These are phyloP conservation scores for Nicotiana tomentosiformis DNA, from an alignment of 257 asterid species.

Conservation along the genomic window DNA sequence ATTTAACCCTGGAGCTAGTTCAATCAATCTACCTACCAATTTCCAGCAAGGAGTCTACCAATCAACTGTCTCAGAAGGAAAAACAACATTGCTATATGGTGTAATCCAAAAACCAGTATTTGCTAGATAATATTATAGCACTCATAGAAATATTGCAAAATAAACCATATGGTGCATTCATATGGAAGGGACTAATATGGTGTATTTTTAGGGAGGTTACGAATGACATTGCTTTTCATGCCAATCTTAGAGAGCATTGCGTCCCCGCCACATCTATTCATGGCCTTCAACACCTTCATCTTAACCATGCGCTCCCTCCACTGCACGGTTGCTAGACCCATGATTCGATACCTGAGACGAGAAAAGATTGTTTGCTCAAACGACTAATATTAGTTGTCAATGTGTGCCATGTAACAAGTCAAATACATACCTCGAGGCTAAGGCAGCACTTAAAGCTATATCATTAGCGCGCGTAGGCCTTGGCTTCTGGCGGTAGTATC, in stretches of 20 bases:
- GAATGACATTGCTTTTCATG: constrained; percentile 80
- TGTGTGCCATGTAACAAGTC: not conserved
- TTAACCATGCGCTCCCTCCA: constrained; percentile 51
- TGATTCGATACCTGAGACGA: constrained; percentile 58
- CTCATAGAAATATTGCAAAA: not conserved
- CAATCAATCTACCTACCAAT: not conserved
- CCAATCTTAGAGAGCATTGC: constrained; percentile 74
- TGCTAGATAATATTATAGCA: not conserved
- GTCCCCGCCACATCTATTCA: constrained; percentile 60
- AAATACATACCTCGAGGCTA: constrained; percentile 57
- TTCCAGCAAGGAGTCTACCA: not conserved
- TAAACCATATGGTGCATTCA: not conserved
- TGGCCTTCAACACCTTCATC: constrained; percentile 68
- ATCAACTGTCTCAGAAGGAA: no score
- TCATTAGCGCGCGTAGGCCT: constrained; percentile 58
- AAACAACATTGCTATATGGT: no score
- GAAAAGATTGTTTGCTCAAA: not conserved
- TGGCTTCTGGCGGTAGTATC: constrained; percentile 88
- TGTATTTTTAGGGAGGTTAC: constrained; percentile 75
- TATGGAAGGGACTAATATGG: constrained; percentile 32
- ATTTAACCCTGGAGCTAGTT: not conserved
- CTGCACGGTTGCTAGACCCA: constrained; percentile 77
- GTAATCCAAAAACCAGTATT: no score
- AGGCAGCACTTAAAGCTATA: constrained; percentile 32
- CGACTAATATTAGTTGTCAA: not conserved